These are phyloP conservation scores for Fusarium incarnatum DNA, from an alignment of 2,329 filamentous ascomycete species.

Conservation along the genomic window DNA sequence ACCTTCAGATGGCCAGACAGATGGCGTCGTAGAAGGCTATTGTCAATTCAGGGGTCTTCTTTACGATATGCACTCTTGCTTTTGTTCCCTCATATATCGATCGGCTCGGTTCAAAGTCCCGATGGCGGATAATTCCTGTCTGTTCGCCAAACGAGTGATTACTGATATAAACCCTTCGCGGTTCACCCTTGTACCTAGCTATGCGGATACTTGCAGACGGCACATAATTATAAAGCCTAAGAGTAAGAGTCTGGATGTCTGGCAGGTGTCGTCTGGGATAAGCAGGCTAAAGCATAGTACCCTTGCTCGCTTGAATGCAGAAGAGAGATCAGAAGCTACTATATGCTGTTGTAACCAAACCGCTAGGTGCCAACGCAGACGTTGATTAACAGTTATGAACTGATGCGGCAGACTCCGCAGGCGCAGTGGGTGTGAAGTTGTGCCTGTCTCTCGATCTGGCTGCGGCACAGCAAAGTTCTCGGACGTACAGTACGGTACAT, in stretches of 20 bases:
- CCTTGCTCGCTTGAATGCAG: neutral
- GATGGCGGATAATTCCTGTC: neutral
- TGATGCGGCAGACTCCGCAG: constrained; percentile 9
- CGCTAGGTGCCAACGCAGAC: neutral
- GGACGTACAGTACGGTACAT: neutral
- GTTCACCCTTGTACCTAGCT: neutral
- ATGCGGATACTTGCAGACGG: constrained; percentile 22
- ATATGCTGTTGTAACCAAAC: neutral
- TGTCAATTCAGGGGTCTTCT: neutral
- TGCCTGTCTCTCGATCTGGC: neutral
- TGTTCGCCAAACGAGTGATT: neutral
- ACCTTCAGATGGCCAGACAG: neutral
- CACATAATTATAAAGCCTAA: neutral
- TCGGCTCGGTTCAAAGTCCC: neutral
- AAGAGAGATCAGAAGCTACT: neutral
- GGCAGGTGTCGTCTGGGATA: neutral
- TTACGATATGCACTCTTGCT: neutral
- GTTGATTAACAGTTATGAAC: neutral
- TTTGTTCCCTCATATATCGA: constrained; percentile 1
- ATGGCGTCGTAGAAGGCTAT: neutral
- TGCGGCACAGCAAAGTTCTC: constrained; percentile 1
- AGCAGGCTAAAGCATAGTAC: neutral
- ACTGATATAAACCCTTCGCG: neutral
- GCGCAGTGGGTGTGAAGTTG: neutral
- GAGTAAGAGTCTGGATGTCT: neutral